A percentile compares a stretch with the other conserved stretches of the same genome.
These are phyloP conservation scores for Anacardium occidentale DNA, from an alignment of 345 rosid genomes.

Conservation along the genomic window DNA sequence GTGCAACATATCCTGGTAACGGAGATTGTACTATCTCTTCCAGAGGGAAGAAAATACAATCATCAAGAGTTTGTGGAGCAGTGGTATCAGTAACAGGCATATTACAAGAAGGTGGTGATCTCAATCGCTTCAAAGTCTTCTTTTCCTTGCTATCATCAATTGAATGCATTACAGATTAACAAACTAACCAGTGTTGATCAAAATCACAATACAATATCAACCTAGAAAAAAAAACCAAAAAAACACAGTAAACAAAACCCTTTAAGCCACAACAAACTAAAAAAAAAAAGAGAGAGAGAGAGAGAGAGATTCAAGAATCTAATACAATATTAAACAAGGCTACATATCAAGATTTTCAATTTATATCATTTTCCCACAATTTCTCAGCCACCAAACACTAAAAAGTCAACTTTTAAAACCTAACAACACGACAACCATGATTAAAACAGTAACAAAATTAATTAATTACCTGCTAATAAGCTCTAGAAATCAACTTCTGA, in stretches of 20 bases:
- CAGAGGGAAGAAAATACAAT: slow-evolving; percentile 49
- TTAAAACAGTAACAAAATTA: neutral
- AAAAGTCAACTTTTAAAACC: neutral
- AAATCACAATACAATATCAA: slow-evolving; percentile 19
- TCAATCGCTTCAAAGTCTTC: slow-evolving; percentile 49
- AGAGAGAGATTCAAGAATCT: neutral
- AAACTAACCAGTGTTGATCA: slow-evolving; percentile 15
- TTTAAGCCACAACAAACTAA: neutral
- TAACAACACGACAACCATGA: neutral
- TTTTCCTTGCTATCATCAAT: slow-evolving; percentile 38
- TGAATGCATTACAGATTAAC: slow-evolving; percentile 57
- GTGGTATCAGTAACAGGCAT: slow-evolving; percentile 56
- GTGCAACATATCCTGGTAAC: slow-evolving; percentile 82
- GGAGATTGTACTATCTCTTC: slow-evolving; percentile 91
- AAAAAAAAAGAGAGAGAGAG: too few species aligned
- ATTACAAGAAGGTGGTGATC: slow-evolving; percentile 30
- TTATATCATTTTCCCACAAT: slow-evolving; percentile 5
- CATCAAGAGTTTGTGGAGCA: slow-evolving; percentile 36
- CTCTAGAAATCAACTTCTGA: slow-evolving; percentile 16
- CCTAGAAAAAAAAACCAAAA: neutral
- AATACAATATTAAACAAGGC: neutral
- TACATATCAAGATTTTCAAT: slow-evolving; percentile 8
- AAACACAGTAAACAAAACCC: neutral
- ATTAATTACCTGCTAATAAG: slow-evolving; percentile 32
- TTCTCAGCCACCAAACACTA: slow-evolving; percentile 22